These are phyloP conservation scores for Xylaria sp. DNA, from an alignment of 2,329 filamentous ascomycete species.

Conservation along the genomic window DNA sequence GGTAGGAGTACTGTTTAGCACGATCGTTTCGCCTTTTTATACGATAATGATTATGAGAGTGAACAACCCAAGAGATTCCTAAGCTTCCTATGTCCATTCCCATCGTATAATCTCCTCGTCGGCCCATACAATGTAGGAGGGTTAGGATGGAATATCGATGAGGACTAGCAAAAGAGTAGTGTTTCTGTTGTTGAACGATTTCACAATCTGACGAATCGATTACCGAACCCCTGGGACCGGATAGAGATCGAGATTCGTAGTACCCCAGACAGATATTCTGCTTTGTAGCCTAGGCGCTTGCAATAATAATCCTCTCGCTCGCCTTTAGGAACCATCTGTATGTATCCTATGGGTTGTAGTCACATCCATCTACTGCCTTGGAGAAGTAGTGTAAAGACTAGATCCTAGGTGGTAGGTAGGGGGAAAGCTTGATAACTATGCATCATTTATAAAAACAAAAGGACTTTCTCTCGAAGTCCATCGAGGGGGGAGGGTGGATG, in stretches of 20 bases:
- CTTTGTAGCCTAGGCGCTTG: too few relatives aligned
- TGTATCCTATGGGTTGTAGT: background rate
- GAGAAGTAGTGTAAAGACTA: background rate
- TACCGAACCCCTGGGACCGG: too few relatives aligned
- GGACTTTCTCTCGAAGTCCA: background rate
- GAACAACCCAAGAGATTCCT: background rate
- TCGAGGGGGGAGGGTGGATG: background rate
- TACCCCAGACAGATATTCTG: too few relatives aligned
- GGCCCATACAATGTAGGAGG: too few relatives aligned
- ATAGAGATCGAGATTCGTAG: too few relatives aligned
- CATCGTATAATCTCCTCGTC: too few relatives aligned
- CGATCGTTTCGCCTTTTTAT: background rate
- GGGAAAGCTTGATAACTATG: background rate
- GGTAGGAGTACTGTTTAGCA: background rate
- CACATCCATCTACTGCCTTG: background rate
- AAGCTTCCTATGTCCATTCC: background rate
- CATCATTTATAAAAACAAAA: background rate
- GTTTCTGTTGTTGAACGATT: too few relatives aligned
- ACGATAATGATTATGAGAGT: slow-evolving; percentile 19
- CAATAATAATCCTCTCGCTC: too few relatives aligned
- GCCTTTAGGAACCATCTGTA: background rate
- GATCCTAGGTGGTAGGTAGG: too few relatives aligned
- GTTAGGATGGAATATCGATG: too few relatives aligned
- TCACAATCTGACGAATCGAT: too few relatives aligned
- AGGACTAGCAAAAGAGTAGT: too few relatives aligned